Base-by-base conservation (phyloP, 148 eudicot species). In the Salicornia ramosissima region DNA sequence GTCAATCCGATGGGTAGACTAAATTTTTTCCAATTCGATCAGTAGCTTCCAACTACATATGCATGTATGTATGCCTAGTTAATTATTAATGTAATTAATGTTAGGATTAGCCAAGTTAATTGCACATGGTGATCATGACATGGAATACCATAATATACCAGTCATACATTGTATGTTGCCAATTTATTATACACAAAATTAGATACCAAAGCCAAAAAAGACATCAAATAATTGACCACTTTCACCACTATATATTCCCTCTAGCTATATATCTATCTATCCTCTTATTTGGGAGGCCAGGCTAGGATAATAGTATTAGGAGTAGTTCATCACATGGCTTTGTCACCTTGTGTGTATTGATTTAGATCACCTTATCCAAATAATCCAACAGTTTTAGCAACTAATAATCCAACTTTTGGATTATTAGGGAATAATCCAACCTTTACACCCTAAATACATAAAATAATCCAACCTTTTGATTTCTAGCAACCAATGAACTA, bases 281-380 rank as follows among this genome's bases (percentile, higher is more conserved):
- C 72, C 63, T 55, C 49, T 69, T 8, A 33, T 69, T 21, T 55
- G 50, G 70, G 63, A 21, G 57, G 57, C 51, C 51, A 21, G 57
- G 57, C 51, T 36, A 29, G 57, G 30, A 47, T 29, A 14, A 33
- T 54, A 34, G n/a, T n/a, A n/a, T n/a, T n/a, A n/a, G n/a, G n/a
- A n/a, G n/a, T n/a, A n/a, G 22, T n/a, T 31, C 33, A 68, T 36
- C 71, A 55, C 72, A 40, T 69, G 72, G 72, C n/a, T 42, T 68
- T 53, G 60, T 68, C 61, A 34, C n/a, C 33, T 68, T 34, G 21
- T n/a, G n/a, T 67, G 31, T 15, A 46, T 65, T 46, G 52, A 39
- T 64, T 29, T 3, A 45, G 19, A 24, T 28, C 55, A n/a, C 59
- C 10, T 10, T 39, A 36, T 16, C 25, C 40, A 50, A 21, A 1